Evolutionary conservation across 495 filamentous ascomycete species (phyloP).

Genomic region (Neurospora sp.): DNA sequence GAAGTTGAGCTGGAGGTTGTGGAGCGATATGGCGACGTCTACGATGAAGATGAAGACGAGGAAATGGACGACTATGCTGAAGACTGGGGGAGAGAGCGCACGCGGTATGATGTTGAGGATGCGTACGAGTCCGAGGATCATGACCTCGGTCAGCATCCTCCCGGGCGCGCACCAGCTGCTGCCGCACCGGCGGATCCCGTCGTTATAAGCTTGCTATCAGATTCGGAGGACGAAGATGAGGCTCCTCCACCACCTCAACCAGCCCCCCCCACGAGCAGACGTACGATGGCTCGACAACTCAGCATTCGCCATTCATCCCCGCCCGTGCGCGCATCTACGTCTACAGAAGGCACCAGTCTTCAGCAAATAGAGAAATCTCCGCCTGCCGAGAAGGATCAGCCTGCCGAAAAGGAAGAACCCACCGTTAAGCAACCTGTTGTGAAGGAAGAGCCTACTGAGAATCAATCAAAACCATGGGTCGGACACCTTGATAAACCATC

Average conservation of each 20-base stretch:
- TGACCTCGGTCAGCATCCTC: conserved; percentile 8
- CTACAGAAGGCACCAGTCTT: background rate
- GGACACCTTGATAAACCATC: background rate
- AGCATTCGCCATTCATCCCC: background rate
- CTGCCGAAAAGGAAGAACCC: background rate
- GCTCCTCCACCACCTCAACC: background rate
- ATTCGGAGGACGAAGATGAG: conserved; percentile 26
- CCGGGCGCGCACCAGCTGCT: background rate
- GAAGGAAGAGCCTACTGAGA: background rate
- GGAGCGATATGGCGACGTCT: conserved; percentile 29
- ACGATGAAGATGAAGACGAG: conserved; percentile 23
- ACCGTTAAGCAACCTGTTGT: background rate
- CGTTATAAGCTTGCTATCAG: conserved; percentile 30
- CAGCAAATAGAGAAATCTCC: background rate
- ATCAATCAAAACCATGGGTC: background rate
- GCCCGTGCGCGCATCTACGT: background rate
- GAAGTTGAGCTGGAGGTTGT: conserved; percentile 27
- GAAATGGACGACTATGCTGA: conserved; percentile 14
- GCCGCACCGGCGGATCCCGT: conserved; percentile 10
- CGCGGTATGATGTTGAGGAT: conserved; percentile 19
- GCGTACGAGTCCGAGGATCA: conserved; percentile 15
- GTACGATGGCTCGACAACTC: background rate
- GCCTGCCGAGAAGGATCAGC: background rate
- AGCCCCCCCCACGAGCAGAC: background rate
- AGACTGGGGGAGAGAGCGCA: conserved; percentile 17